Evolutionary conservation across 768 basidiomycete species (phyloP).

Genomic region (Boletus vinaceobasis): DNA sequence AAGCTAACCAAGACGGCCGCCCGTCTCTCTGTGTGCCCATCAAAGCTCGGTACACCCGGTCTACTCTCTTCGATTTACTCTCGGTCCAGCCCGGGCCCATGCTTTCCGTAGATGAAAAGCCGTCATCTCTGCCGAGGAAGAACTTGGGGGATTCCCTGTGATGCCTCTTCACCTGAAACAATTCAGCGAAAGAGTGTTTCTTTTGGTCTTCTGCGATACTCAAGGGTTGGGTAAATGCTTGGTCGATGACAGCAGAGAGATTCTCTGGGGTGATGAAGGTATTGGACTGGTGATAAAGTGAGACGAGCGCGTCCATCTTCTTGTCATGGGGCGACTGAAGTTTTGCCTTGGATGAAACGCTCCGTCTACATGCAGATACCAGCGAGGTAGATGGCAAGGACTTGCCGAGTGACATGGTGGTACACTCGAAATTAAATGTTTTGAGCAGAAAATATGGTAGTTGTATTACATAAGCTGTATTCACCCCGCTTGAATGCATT

Average conservation of each 20-base stretch:
- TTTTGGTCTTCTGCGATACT: slow-evolving; percentile 17
- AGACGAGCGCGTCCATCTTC: slow-evolving; percentile 67
- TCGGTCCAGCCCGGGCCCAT: slow-evolving; percentile 33
- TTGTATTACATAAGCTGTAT: slow-evolving; percentile 17
- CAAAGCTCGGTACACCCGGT: slow-evolving; percentile 23
- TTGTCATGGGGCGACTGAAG: slow-evolving; percentile 18
- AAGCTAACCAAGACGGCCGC: slow-evolving; percentile 30
- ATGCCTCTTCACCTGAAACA: slow-evolving; percentile 12
- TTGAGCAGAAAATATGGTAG: background rate
- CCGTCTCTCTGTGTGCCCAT: slow-evolving; percentile 31
- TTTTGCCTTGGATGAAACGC: slow-evolving; percentile 20
- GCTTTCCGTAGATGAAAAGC: slow-evolving; percentile 4
- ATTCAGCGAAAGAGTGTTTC: slow-evolving; percentile 13
- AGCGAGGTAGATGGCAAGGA: slow-evolving; percentile 6
- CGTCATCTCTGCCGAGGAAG: slow-evolving; percentile 28
- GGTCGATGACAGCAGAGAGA: slow-evolving; percentile 60
- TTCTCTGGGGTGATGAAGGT: slow-evolving; percentile 70
- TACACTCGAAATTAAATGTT: background rate
- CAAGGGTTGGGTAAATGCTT: slow-evolving; percentile 45
- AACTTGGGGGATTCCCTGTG: slow-evolving; percentile 19
- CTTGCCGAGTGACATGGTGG: slow-evolving; percentile 16
- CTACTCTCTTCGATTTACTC: slow-evolving; percentile 23
- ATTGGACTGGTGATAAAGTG: slow-evolving; percentile 74
- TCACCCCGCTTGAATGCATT: background rate
- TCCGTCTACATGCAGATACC: slow-evolving; percentile 10